A percentile compares a stretch with the other conserved stretches of the same genome.
phyloP scores from a whole-genome alignment of 495 filamentous ascomycete species.

The Penicillium cinerascens region DNA sequence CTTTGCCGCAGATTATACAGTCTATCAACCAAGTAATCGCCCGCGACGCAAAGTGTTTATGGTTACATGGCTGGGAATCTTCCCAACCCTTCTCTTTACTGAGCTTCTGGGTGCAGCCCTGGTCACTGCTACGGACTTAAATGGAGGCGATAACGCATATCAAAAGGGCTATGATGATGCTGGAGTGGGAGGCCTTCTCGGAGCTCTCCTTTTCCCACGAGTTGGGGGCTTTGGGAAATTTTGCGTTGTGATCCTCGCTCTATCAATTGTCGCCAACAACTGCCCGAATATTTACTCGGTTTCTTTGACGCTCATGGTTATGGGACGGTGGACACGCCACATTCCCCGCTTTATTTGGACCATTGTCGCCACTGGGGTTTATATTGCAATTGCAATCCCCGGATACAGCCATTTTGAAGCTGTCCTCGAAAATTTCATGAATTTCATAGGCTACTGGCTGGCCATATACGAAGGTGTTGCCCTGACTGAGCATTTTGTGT shows the following conservation, averaged over 20 bases:
- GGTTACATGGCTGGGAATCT: constrained; percentile 17
- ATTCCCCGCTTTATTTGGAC: constrained; percentile 53
- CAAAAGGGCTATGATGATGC: constrained; percentile 38
- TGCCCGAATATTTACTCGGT: constrained; percentile 40
- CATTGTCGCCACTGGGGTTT: constrained; percentile 45
- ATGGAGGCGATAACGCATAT: constrained; percentile 37
- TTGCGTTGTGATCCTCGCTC: constrained; percentile 48
- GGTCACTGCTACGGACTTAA: constrained; percentile 35
- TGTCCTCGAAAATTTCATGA: constrained; percentile 51
- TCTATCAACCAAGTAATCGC: constrained; percentile 20
- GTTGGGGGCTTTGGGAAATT: constrained; percentile 56
- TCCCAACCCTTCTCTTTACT: constrained; percentile 51
- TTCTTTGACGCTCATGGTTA: constrained; percentile 55
- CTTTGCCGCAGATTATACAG: constrained; percentile 19
- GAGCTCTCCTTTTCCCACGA: constrained; percentile 46
- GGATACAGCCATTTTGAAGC: constrained; percentile 49
- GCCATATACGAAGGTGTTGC: constrained; percentile 51
- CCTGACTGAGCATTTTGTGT: constrained; percentile 47
- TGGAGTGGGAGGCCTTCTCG: constrained; percentile 52
- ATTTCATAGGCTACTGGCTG: constrained; percentile 55
- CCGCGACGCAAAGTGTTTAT: constrained; percentile 17
- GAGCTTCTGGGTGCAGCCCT: constrained; percentile 51
- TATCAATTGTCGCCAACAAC: constrained; percentile 52
- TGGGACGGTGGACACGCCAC: constrained; percentile 43
- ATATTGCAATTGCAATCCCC: constrained; percentile 50